Conservation (phyloP, 140 eudicot genomes). For the Stevia rebaudiana region DNA sequence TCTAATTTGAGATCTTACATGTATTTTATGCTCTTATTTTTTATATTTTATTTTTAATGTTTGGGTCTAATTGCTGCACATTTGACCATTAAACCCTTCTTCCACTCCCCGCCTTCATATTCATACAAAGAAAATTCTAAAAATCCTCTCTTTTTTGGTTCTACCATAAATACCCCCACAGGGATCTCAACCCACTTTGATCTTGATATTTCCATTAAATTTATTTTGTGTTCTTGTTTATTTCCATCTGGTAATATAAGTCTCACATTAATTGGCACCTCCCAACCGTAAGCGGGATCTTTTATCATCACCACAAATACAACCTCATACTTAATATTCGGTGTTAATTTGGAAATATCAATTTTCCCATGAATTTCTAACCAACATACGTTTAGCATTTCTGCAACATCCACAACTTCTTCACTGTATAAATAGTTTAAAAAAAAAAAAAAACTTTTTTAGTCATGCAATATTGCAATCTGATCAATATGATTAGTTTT, state of each 20-base stretch:
- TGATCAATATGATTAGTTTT: neutral
- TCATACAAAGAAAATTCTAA: conserved; percentile 62
- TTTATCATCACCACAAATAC: conserved; percentile 53
- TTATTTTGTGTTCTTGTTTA: conserved; percentile 47
- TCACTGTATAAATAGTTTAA: conserved; percentile 43
- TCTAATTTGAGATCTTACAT: conserved; percentile 6
- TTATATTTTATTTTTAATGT: conserved; percentile 10
- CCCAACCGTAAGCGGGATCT: conserved; percentile 80
- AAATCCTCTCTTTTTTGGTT: conserved; percentile 40
- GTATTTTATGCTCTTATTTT: too few relatives aligned
- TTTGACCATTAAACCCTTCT: conserved; percentile 68
- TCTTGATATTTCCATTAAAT: conserved; percentile 50
- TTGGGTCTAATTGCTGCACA: conserved; percentile 57
- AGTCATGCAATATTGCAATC: neutral
- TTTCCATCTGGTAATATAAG: conserved; percentile 58
- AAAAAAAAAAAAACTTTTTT: neutral
- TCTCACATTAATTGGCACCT: conserved; percentile 58
- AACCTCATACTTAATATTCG: conserved; percentile 50
- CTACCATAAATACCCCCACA: conserved; percentile 51
- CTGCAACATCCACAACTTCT: conserved; percentile 42
- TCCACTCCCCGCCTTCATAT: conserved; percentile 71
- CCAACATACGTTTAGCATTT: conserved; percentile 70
- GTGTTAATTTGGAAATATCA: conserved; percentile 49
- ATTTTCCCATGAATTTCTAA: conserved; percentile 72
- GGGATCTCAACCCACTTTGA: conserved; percentile 64